A percentile compares a stretch with the other conserved stretches of the same genome.
phyloP scores from a whole-genome alignment of 108 stramenopile species.

The Cyclotella kingstonii region DNA sequence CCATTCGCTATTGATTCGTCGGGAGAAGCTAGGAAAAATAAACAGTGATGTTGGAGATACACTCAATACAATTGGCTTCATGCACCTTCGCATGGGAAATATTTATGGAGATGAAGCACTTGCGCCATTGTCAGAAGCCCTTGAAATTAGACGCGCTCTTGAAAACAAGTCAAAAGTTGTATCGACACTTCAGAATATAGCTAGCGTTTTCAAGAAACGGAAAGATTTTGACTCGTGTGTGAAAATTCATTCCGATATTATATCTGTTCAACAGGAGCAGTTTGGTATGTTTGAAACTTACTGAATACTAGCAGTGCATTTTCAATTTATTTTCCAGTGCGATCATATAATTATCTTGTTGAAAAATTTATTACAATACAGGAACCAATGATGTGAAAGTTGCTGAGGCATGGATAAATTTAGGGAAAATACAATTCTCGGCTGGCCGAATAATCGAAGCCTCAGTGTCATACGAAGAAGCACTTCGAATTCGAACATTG shows the following conservation, averaged over 20 bases:
- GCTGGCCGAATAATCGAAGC: constrained; percentile 28
- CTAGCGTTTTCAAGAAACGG: constrained; percentile 70
- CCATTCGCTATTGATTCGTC: constrained; percentile 60
- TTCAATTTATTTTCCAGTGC: no score
- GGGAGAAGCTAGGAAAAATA: constrained; percentile 53
- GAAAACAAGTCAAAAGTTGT: constrained; percentile 68
- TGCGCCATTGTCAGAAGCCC: constrained; percentile 55
- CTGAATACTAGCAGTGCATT: no score
- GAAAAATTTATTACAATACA: no score
- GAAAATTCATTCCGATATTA: constrained; percentile 23
- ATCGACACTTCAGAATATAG: constrained; percentile 78
- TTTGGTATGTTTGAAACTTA: constrained; percentile 14
- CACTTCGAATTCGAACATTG: constrained; percentile 25
- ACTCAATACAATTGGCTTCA: constrained; percentile 76
- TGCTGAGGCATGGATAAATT: constrained; percentile 38
- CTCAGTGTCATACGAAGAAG: constrained; percentile 42
- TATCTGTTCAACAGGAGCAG: constrained; percentile 26
- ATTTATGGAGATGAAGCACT: constrained; percentile 58
- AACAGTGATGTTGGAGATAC: constrained; percentile 71
- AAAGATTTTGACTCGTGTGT: constrained; percentile 35
- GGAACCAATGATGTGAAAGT: constrained; percentile 33
- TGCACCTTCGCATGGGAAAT: constrained; percentile 57
- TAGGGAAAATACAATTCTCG: constrained; percentile 33
- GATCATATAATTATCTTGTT: no score
- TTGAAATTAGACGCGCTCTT: constrained; percentile 60